Evolutionary conservation across 257 asterid genomes (phyloP).

Genomic region (Solanum lycopersicoides): DNA sequence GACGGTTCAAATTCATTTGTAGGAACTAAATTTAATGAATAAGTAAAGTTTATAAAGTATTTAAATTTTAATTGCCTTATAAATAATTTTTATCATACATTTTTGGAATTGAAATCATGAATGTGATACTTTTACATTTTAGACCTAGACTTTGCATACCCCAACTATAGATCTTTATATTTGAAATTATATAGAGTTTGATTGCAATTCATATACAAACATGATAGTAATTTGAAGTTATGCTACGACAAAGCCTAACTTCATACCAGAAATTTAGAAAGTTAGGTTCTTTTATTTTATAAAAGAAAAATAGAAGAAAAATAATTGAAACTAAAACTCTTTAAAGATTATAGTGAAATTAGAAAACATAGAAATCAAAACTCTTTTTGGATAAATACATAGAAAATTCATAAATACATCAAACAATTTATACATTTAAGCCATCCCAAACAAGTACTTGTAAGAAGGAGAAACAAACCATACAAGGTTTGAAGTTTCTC

Average conservation of each 20-base stretch:
- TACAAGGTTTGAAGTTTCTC: no score
- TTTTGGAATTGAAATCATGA: background rate
- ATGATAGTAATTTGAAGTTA: background rate
- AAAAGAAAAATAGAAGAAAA: background rate
- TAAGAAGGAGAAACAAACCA: no score
- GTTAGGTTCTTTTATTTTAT: no score
- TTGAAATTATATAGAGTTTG: background rate
- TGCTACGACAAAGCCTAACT: background rate
- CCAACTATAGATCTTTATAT: background rate
- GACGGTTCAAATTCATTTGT: background rate
- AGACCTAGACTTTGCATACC: accelerated
- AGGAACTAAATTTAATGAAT: background rate
- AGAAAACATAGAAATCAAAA: background rate
- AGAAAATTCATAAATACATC: background rate
- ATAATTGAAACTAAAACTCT: background rate
- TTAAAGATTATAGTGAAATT: background rate
- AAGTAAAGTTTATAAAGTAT: background rate
- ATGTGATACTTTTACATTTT: background rate
- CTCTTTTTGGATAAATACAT: background rate
- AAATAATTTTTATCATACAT: no score
- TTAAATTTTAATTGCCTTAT: no score
- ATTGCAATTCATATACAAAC: no score
- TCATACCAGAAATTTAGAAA: background rate
- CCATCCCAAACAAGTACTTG: no score
- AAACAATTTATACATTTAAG: no score